phyloP scores from a whole-genome alignment of 116 monocot species.

The Zostera marina region DNA sequence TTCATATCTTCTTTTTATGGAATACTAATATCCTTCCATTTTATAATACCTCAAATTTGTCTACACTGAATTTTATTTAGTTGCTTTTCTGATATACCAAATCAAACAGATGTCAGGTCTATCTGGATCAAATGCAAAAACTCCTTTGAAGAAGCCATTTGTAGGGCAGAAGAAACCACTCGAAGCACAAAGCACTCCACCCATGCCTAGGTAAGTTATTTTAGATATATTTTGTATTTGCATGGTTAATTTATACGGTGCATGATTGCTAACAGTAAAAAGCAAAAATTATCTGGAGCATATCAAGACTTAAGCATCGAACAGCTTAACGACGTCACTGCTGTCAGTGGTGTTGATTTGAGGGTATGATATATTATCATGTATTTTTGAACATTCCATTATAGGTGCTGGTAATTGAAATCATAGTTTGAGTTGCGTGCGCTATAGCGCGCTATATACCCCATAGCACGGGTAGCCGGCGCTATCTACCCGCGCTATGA shows the following conservation, averaged over 20 bases:
- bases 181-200: constrained; percentile 20
- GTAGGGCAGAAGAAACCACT: constrained; percentile 33
- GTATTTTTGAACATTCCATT: background rate
- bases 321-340: constrained; percentile 89
- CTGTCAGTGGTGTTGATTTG: constrained; percentile 80
- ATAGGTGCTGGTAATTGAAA: too few species aligned
- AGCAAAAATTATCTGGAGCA: constrained; percentile 49
- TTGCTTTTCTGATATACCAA: background rate
- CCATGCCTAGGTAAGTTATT: constrained; percentile 35
- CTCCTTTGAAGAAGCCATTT: constrained; percentile 44
- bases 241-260: background rate
- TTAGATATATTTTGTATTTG: background rate
- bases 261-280: constrained; percentile 35
- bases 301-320: constrained; percentile 69
- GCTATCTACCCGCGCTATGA: too few species aligned
- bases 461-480: too few species aligned
- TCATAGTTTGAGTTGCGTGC: too few species aligned
- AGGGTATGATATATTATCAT: constrained; percentile 22
- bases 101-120: constrained; percentile 12
- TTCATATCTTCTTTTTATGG: too few species aligned
- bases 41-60: too few species aligned
- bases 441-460: too few species aligned
- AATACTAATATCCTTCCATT: too few species aligned
- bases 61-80: background rate
- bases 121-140: constrained; percentile 20